Evolutionary conservation across 441 rosid species (phyloP).

Genomic region (Erodium chrysanthum): DNA sequence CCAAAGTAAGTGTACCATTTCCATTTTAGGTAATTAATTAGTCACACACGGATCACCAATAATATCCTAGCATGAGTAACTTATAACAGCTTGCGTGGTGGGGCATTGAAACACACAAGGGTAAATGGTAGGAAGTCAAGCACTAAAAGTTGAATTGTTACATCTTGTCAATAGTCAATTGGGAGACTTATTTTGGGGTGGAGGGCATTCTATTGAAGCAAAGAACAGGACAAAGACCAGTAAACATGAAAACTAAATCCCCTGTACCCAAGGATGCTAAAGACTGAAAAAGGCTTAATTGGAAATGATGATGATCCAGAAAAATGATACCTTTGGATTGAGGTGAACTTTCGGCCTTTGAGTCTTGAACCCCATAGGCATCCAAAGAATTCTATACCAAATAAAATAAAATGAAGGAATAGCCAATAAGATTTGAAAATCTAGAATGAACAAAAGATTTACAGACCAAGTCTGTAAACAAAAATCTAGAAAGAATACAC

Average conservation of each 20-base stretch:
- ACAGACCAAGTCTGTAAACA: background rate
- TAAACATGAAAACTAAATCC: conserved; percentile 1
- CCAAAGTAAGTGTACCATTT: no score
- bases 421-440: background rate
- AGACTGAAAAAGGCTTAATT: background rate
- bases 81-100: no score
- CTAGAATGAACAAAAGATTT: background rate
- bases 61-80: no score
- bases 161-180: no score
- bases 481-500: background rate
- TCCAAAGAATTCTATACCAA: conserved; percentile 33
- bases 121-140: no score
- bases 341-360: conserved; percentile 24
- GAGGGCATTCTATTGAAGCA: background rate
- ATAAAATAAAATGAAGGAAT: conserved; percentile 5
- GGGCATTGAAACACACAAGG: no score
- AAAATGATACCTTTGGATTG: conserved; percentile 37
- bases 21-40: no score
- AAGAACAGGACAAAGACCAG: background rate
- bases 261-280: background rate
- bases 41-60: no score
- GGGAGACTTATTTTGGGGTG: no score
- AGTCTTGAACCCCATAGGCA: conserved; percentile 28
- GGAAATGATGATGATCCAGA: conserved; percentile 16
- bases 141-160: no score